Conservation (phyloP, 768 basidiomycete species). For the Tulasnella sp. region DNA sequence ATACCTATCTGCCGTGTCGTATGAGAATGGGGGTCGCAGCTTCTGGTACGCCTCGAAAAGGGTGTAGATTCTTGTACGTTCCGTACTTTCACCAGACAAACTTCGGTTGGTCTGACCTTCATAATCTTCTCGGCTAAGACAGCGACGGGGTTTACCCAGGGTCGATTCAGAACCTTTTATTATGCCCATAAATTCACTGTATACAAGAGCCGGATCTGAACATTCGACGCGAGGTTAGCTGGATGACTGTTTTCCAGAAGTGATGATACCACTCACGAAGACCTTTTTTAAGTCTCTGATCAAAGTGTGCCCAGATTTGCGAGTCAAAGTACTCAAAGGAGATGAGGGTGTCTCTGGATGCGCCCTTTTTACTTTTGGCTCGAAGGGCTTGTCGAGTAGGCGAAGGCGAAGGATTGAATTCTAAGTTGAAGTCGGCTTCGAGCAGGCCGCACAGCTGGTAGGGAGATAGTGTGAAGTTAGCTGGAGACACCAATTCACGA, state of each 20-base stretch:
- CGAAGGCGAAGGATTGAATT: background rate
- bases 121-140: background rate
- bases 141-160: conserved; percentile 30
- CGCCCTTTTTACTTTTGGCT: background rate
- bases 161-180: conserved; percentile 64
- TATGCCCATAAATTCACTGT: conserved; percentile 37
- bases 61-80: background rate
- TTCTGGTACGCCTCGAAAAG: background rate
- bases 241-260: background rate
- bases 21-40: background rate
- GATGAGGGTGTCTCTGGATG: background rate
- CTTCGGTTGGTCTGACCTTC: background rate
- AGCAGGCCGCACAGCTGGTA: background rate
- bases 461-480: background rate
- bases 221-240: background rate
- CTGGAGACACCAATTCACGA: no score
- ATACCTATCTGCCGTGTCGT: background rate
- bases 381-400: background rate
- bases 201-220: conserved; percentile 10
- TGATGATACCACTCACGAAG: background rate
- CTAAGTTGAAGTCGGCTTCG: background rate
- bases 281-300: background rate
- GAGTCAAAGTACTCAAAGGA: background rate
- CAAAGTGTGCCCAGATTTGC: background rate
- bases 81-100: background rate